A percentile compares a stretch with the other conserved stretches of the same genome.
Evolutionary conservation across 2,329 filamentous ascomycete species (phyloP).

Genomic region (Aspergillus sp.): DNA sequence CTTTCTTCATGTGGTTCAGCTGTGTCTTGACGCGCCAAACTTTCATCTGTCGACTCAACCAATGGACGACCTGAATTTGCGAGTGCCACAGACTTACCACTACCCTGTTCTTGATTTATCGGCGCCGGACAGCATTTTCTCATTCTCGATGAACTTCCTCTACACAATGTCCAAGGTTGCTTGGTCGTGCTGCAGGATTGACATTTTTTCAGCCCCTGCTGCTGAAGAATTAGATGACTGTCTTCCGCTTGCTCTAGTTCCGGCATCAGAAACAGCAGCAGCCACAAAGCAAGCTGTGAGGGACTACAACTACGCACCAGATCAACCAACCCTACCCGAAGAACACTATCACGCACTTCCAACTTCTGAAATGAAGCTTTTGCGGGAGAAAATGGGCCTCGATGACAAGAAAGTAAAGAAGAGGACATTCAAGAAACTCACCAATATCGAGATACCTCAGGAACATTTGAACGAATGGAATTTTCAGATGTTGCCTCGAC

Average conservation of each 20-base stretch:
- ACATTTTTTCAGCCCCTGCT: constrained; percentile 36
- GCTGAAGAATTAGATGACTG: constrained; percentile 39
- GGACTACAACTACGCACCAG: constrained; percentile 10
- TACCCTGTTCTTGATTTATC: constrained; percentile 40
- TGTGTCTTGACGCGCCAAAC: constrained; percentile 57
- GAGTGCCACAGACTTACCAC: constrained; percentile 36
- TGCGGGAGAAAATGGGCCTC: constrained; percentile 15
- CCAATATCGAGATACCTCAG: constrained; percentile 50
- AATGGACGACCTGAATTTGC: constrained; percentile 36
- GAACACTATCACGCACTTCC: constrained; percentile 15
- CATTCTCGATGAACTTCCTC: constrained; percentile 41
- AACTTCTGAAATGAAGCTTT: constrained; percentile 18
- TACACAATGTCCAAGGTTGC: constrained; percentile 39
- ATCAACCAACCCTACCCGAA: constrained; percentile 10
- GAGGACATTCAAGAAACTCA: constrained; percentile 40
- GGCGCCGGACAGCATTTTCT: constrained; percentile 35
- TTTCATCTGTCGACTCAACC: constrained; percentile 38
- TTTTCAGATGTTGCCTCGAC: constrained; percentile 50
- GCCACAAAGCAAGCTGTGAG: constrained; percentile 5
- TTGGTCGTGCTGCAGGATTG: constrained; percentile 38
- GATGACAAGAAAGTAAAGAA: constrained; percentile 32
- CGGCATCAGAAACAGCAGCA: constrained; percentile 23
- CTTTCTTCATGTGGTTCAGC: constrained; percentile 59
- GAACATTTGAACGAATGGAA: constrained; percentile 57
- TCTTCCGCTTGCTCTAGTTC: constrained; percentile 36